Percentiles rank a stretch among this genome's conserved stretches.
Evolutionary conservation across 2,329 filamentous ascomycete genomes (phyloP).

Genomic region (Dothideomycetidae sp.): DNA sequence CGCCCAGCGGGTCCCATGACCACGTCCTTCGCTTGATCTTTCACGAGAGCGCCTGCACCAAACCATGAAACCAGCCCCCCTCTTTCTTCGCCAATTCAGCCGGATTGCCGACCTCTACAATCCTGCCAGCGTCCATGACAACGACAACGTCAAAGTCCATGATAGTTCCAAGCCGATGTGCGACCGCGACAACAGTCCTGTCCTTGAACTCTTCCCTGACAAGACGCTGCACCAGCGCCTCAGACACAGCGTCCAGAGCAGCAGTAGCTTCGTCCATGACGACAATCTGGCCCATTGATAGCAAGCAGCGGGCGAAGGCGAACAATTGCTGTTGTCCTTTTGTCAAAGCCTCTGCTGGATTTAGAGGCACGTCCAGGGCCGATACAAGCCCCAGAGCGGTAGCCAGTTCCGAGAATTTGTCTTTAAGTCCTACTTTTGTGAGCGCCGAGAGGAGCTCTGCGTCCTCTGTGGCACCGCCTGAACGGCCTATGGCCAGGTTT

Average conservation of each 20-base stretch:
- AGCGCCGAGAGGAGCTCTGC: constrained; percentile 31
- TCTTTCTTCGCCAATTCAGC: constrained; percentile 13
- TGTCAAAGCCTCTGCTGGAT: constrained; percentile 18
- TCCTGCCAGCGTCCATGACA: constrained; percentile 35
- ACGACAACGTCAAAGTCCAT: constrained; percentile 39
- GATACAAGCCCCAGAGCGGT: constrained; percentile 12
- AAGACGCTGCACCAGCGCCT: constrained; percentile 9
- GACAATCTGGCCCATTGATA: constrained; percentile 29
- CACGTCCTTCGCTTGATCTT: no score
- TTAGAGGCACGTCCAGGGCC: constrained; percentile 9
- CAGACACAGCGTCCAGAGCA: constrained; percentile 17
- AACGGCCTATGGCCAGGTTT: constrained; percentile 33
- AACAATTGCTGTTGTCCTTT: constrained; percentile 40
- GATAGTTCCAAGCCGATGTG: constrained; percentile 43
- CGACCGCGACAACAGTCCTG: constrained; percentile 46
- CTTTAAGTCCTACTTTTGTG: constrained; percentile 32
- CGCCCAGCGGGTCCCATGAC: no score
- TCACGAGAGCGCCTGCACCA: no score
- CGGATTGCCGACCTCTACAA: constrained; percentile 29
- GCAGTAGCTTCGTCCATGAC: constrained; percentile 33
- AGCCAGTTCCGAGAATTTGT: constrained; percentile 23
- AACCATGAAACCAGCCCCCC: constrained; percentile 11
- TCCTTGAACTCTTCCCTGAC: constrained; percentile 38
- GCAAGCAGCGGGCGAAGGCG: constrained; percentile 33
- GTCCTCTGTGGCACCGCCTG: constrained; percentile 20